Base-by-base conservation (phyloP, 495 filamentous ascomycete species). In the Corynascus novoguineensis region DNA sequence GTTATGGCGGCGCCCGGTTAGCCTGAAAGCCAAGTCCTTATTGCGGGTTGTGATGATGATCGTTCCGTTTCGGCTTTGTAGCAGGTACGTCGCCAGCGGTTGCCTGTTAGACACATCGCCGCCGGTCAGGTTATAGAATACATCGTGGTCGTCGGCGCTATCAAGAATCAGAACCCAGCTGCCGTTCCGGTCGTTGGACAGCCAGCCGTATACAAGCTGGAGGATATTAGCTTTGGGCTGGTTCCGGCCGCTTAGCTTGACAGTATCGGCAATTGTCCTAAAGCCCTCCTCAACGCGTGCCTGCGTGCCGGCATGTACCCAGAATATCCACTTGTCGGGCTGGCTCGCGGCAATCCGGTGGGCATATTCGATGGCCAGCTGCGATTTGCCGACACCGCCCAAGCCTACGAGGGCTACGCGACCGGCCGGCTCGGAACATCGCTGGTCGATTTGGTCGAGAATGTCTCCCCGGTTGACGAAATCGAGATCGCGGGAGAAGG, bases 101-200 rank as follows among this genome's bases (percentile, higher is more conserved):
- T 25, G 56, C 25, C 21, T 37, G 15, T 46, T 32, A 29, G 9
- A 6, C 5, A 6, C 11, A 6, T 45, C 41, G 41, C 22, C 7
- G 41, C 41, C 15, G 5, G 48, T 48, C 38, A 22, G 49, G 7
- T 9, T 11, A 45, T 49, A 61, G 42, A 73, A 66, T 9, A 75
- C 53, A 22, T 69, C 57, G 38, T 24, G 24, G 60, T 73, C 66
- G 54, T 81, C 75, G 27, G 68, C 70, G 55, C 78, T 81, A 57
- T 40, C 37, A 11, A 35, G 34, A 14, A 35, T 35, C 34, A 35
- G 11, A 14, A 35, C 15, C 34, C 34, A 77, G 40, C 28, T 46
- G 38, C 64, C 66, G 47, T 70, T 72, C 60, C 62, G 60, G 45
- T 65, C 56, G 50, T 73, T 72, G 5, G 64, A 55, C 31, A 80